A percentile compares a stretch with the other conserved stretches of the same genome.
Evolutionary conservation across 2,329 filamentous ascomycete genomes (phyloP).

Genomic region (Rutstroemia sp.): DNA sequence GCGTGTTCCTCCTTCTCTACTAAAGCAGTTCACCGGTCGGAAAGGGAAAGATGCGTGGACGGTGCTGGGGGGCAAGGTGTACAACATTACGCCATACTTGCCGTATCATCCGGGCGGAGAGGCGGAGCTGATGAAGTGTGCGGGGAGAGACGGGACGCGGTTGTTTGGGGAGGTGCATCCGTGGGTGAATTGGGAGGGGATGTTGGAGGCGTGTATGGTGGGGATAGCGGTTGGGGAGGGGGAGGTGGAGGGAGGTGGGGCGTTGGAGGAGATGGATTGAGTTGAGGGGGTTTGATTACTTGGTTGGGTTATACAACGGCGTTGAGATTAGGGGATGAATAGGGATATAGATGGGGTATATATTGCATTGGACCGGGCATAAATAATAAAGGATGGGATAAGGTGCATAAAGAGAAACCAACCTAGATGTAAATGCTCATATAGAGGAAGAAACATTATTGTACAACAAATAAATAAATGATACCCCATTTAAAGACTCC

Average conservation of each 20-base stretch:
- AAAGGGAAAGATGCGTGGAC: constrained; percentile 88
- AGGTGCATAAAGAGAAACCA: too few relatives aligned
- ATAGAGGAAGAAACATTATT: background rate
- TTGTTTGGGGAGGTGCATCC: constrained; percentile 62
- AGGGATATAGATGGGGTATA: background rate
- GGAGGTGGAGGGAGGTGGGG: constrained; percentile 29
- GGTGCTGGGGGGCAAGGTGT: constrained; percentile 80
- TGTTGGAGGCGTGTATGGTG: constrained; percentile 56
- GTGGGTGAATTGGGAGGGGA: constrained; percentile 67
- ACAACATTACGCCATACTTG: constrained; percentile 86
- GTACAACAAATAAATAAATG: background rate
- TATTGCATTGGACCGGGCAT: background rate
- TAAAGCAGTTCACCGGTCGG: constrained; percentile 72
- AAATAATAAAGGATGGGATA: background rate
- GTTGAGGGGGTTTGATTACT: background rate
- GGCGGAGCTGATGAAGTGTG: constrained; percentile 60
- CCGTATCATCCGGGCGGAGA: constrained; percentile 87
- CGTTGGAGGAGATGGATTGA: constrained; percentile 58
- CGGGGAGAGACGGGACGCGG: constrained; percentile 53
- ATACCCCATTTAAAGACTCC: background rate
- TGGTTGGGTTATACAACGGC: too few relatives aligned
- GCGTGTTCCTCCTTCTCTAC: constrained; percentile 73
- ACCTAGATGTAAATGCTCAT: too few relatives aligned
- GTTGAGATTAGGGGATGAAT: too few relatives aligned
- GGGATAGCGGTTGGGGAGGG: constrained; percentile 55